A percentile compares a stretch with the other conserved stretches of the same genome.
phyloP scores from a whole-genome alignment of 2,329 filamentous ascomycete species.

The Aspergillus novoparasiticus region DNA sequence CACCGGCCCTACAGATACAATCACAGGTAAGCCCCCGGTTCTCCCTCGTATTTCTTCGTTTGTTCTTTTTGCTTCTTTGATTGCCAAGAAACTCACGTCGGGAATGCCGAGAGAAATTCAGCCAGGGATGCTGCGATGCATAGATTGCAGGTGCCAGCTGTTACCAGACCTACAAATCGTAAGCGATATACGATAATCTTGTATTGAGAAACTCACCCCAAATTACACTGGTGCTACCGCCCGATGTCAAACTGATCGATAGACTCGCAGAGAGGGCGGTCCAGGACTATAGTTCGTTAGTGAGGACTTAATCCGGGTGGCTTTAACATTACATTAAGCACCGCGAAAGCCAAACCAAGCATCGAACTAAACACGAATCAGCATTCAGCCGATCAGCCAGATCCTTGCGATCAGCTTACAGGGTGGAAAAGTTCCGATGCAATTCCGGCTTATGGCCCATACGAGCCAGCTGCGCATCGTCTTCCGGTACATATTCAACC shows the following conservation, averaged over 20 bases:
- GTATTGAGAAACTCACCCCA: constrained; percentile 58
- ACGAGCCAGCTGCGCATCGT: constrained; percentile 49
- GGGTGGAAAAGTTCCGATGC: constrained; percentile 58
- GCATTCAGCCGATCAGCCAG: neutral
- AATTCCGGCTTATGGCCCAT: constrained; percentile 61
- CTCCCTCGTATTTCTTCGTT: neutral
- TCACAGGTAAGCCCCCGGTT: neutral
- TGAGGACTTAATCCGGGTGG: neutral
- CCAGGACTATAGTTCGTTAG: constrained; percentile 50
- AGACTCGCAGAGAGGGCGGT: constrained; percentile 61
- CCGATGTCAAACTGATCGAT: constrained; percentile 67
- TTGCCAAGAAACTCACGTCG: constrained; percentile 39
- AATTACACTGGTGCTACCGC: constrained; percentile 70
- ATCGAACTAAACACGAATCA: constrained; percentile 45
- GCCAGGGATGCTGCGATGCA: constrained; percentile 69
- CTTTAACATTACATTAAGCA: constrained; percentile 50
- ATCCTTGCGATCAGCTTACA: constrained; percentile 32
- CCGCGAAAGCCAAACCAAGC: constrained; percentile 63
- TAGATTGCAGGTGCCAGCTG: constrained; percentile 69
- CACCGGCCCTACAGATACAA: constrained; percentile 48
- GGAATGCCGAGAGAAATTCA: constrained; percentile 69
- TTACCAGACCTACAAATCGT: constrained; percentile 45
- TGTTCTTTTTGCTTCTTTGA: neutral
- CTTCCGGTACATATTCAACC: constrained; percentile 19
- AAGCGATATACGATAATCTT: neutral